Evolutionary conservation across 75 land plant genomes (phyloP).

Genomic region (Larix kaempferi): DNA sequence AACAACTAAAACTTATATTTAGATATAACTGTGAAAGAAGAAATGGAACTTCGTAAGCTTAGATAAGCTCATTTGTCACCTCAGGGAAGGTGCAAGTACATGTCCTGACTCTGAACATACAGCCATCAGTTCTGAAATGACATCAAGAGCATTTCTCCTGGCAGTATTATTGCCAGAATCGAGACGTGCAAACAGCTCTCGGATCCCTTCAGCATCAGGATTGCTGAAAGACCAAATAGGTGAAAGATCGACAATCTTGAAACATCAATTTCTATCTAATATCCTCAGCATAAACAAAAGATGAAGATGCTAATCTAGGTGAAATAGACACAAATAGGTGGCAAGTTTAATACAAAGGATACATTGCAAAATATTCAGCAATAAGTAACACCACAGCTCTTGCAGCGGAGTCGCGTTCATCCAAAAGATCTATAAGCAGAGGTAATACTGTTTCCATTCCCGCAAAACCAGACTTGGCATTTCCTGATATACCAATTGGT

Average conservation of each 20-base stretch:
- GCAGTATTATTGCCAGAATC: constrained; percentile 46
- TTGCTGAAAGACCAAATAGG: constrained; percentile 31
- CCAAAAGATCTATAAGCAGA: constrained; percentile 56
- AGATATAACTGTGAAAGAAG: neutral
- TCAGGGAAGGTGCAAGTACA: constrained; percentile 25
- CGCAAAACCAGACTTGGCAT: constrained; percentile 12
- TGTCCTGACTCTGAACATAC: constrained; percentile 29
- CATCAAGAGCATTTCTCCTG: constrained; percentile 74
- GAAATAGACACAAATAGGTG: neutral
- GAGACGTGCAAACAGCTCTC: constrained; percentile 52
- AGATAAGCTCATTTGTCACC: constrained; percentile 20
- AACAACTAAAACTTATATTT: neutral
- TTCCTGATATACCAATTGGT: constrained; percentile 2
- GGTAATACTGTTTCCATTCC: constrained; percentile 52
- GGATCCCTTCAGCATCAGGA: constrained; percentile 39
- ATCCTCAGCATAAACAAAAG: constrained; percentile 8
- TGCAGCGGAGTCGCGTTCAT: constrained; percentile 62
- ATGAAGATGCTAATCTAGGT: neutral
- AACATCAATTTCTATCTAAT: neutral
- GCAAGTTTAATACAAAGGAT: constrained; percentile 24
- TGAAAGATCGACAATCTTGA: neutral
- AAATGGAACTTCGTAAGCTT: neutral
- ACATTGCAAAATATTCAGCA: constrained; percentile 80
- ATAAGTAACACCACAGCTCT: constrained; percentile 61
- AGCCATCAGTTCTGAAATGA: constrained; percentile 49